Evolutionary conservation across 2,329 filamentous ascomycete genomes (phyloP).

Genomic region (Trichophyton benhamiae): DNA sequence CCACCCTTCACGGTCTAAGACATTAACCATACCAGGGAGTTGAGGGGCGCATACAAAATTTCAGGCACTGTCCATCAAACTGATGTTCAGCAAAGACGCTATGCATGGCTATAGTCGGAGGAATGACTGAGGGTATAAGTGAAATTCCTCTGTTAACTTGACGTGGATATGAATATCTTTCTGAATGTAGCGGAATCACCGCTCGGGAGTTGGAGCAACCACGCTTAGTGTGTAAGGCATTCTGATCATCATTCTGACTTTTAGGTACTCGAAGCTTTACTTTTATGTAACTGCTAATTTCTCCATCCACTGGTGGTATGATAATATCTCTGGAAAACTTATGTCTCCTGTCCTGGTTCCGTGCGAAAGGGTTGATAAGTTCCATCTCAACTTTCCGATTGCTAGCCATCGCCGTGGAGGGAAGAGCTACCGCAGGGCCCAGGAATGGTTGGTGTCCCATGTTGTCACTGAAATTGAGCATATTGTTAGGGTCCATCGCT

Average conservation of each 20-base stretch:
- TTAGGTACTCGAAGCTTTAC: slow-evolving; percentile 1
- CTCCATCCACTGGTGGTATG: not conserved
- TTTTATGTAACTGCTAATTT: slow-evolving; percentile 11
- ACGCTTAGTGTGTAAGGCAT: not conserved
- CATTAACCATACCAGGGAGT: not conserved
- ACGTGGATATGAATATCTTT: not conserved
- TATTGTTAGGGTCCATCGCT: not conserved
- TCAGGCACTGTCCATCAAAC: not conserved
- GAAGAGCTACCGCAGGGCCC: not conserved
- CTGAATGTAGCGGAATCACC: not conserved
- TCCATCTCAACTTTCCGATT: not conserved
- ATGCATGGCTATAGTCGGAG: not conserved
- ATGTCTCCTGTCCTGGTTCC: not conserved
- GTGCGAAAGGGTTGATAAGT: slow-evolving; percentile 2
- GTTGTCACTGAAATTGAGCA: not conserved
- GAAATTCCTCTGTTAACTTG: not conserved
- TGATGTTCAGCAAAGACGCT: not conserved
- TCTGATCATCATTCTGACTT: not conserved
- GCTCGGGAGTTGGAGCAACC: not conserved
- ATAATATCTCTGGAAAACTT: not conserved
- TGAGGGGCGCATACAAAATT: not conserved
- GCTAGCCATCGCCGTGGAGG: not conserved
- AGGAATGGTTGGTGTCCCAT: not conserved
- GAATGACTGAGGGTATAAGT: not conserved
- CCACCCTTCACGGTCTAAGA: not conserved